Base-by-base conservation (phyloP, 2,329 filamentous ascomycete species). In the Cadophora malorum region DNA sequence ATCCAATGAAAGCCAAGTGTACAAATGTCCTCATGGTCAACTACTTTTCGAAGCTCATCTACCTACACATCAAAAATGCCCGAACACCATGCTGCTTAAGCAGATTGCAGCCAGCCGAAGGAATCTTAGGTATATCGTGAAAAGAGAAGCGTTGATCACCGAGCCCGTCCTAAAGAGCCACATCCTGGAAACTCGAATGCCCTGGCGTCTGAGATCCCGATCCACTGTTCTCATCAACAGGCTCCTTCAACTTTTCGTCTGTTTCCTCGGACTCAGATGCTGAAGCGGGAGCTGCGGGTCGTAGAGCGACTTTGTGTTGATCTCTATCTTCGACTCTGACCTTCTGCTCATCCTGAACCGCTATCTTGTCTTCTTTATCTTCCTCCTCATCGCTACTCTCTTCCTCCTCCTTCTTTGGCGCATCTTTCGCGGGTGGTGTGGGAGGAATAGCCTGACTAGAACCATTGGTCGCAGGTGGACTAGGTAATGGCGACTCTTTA, bases 151-250 rank as follows among this genome's bases (percentile, higher is more conserved):
- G 68, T 61, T 14, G 23, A n/a, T 35, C 12, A 47, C 31, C 53
- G 35, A 33, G 7, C 41, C 5, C 35, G 52, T 4, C 50, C 58
- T 80, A 90, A 73, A 90, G 79, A 69, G 85, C 86, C 58, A 90
- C 87, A 72, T 90, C 86, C 73, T 90, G 87, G 77, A 90, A 90
- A n/a, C 86, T 82, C 0, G 85, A 84, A 70, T 88, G 86, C 21
- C 81, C 83, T 3, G 86, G 83, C 7, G 85, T 85, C 52, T 80
- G 79, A 19, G 80, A 79, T 12, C 75, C 76, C 41, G 76, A 75
- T 47, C 70, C 72, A 49, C 60, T 74, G 12, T 65, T 62, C 33
- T 70, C 69, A 0, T 81, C 79, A 70, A 82, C 83, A 58, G 79
- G 78, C 19, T 79, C 76, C 38, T 74, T 76, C 25, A 77, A 78